phyloP scores from a whole-genome alignment of 192 early-diverging fungal genomes.

The Coemansia sp. region DNA sequence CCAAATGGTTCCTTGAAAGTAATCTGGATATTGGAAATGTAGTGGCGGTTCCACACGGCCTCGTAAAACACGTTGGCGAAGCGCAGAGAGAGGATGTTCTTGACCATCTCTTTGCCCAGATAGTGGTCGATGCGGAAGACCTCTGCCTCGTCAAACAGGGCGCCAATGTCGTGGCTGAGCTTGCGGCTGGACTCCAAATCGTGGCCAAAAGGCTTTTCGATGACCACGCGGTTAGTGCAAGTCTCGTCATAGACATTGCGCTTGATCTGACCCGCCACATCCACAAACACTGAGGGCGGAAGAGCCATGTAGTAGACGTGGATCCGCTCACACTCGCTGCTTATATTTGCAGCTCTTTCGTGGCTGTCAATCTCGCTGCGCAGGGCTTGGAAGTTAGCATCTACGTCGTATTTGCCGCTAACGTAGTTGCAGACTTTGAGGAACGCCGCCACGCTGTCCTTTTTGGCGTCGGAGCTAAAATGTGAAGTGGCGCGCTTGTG shows the following conservation, averaged over 20 bases:
- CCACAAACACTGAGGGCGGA: constrained; percentile 91
- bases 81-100: constrained; percentile 89
- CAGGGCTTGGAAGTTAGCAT: constrained; percentile 69
- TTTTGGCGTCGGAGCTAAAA: constrained; percentile 40
- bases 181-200: constrained; percentile 79
- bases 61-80: constrained; percentile 94
- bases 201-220: constrained; percentile 97
- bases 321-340: constrained; percentile 49
- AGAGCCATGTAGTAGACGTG: constrained; percentile 90
- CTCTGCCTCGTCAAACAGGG: constrained; percentile 85
- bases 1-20: constrained; percentile 97
- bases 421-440: constrained; percentile 76
- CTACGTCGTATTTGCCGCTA: constrained; percentile 84
- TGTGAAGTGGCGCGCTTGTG: constrained; percentile 70
- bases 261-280: constrained; percentile 76
- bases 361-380: constrained; percentile 63
- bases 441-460: constrained; percentile 63
- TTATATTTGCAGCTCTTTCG: constrained; percentile 48
- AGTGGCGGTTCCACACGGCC: constrained; percentile 83
- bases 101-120: constrained; percentile 98
- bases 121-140: constrained; percentile 98
- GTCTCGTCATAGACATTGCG: constrained; percentile 65
- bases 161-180: constrained; percentile 68
- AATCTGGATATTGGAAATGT: constrained; percentile 92
- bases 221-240: constrained; percentile 79